A percentile compares a stretch with the other conserved stretches of the same genome.
Evolutionary conservation across 441 rosid genomes (phyloP).

Genomic region (Populus trichocarpa): DNA sequence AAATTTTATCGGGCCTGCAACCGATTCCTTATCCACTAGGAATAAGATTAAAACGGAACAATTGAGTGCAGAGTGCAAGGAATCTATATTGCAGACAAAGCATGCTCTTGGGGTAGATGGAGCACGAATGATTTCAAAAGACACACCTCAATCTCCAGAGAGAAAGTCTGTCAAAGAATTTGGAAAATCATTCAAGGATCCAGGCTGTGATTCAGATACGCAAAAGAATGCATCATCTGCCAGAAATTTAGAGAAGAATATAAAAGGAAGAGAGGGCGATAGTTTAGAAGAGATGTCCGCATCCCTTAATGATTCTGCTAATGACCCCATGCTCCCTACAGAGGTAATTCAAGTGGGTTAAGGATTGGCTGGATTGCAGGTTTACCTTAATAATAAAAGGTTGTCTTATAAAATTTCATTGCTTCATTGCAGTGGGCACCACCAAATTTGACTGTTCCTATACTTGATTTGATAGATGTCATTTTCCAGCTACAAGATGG

Average conservation of each 20-base stretch:
- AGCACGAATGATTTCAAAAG: conserved; percentile 36
- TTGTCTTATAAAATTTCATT: conserved; percentile 3
- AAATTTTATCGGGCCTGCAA: conserved; percentile 31
- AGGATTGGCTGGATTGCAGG: neutral
- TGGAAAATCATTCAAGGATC: conserved; percentile 33
- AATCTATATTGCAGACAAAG: conserved; percentile 36
- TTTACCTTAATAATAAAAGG: neutral
- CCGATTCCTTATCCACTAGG: conserved; percentile 36
- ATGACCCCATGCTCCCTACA: conserved; percentile 52
- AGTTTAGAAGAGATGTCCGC: conserved; percentile 38
- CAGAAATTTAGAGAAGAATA: conserved; percentile 31
- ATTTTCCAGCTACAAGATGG: conserved; percentile 98
- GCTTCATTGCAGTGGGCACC: conserved; percentile 89
- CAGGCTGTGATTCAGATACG: conserved; percentile 34
- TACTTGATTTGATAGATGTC: conserved; percentile 89
- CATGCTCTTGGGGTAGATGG: conserved; percentile 37
- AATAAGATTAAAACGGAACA: conserved; percentile 26
- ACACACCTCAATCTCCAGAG: conserved; percentile 31
- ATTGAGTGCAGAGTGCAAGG: conserved; percentile 40
- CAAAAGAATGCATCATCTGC: conserved; percentile 23
- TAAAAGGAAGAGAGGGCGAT: conserved; percentile 41
- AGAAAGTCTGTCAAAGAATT: conserved; percentile 40
- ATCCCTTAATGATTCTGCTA: conserved; percentile 42
- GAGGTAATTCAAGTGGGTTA: conserved; percentile 52
- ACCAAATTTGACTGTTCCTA: conserved; percentile 79